Conservation (phyloP, 2,329 filamentous ascomycete species). For the Fusarium marasasianum region DNA sequence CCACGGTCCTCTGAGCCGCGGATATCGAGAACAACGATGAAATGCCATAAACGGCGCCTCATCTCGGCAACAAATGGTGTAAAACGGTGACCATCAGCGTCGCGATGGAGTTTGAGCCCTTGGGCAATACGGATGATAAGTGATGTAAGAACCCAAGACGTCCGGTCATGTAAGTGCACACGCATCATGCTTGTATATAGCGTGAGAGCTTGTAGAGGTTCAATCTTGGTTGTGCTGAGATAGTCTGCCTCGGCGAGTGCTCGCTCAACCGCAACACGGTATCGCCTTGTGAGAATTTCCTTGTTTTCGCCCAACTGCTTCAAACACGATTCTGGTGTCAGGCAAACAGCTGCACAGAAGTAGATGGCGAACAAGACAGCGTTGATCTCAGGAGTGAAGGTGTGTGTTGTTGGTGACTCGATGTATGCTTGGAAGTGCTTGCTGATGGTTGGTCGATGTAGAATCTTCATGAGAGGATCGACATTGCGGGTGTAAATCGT, state of each 20-base stretch:
- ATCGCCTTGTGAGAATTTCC: constrained; percentile 44
- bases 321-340: constrained; percentile 46
- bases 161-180: constrained; percentile 48
- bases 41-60: constrained; percentile 69
- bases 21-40: constrained; percentile 69
- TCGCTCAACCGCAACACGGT: constrained; percentile 49
- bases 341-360: constrained; percentile 51
- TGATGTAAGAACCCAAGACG: constrained; percentile 54
- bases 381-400: constrained; percentile 41
- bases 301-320: constrained; percentile 48
- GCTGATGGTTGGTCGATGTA: constrained; percentile 54
- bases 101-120: constrained; percentile 54
- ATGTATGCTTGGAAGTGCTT: constrained; percentile 42
- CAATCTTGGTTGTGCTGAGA: constrained; percentile 52
- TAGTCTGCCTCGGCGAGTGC: constrained; percentile 55
- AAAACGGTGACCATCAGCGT: constrained; percentile 49
- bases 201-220: constrained; percentile 53
- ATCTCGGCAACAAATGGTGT: constrained; percentile 66
- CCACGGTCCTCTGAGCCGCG: constrained; percentile 65
- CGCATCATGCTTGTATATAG: constrained; percentile 55
- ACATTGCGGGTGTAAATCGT: constrained; percentile 52
- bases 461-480: constrained; percentile 55
- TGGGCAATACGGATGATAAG: constrained; percentile 56
- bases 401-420: constrained; percentile 27
- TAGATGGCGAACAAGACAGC: constrained; percentile 56